Percentiles rank a stretch among this genome's conserved stretches.
These are phyloP conservation scores for Saturnispora ahearnii DNA, from an alignment of 805 yeast species.

Conservation along the genomic window DNA sequence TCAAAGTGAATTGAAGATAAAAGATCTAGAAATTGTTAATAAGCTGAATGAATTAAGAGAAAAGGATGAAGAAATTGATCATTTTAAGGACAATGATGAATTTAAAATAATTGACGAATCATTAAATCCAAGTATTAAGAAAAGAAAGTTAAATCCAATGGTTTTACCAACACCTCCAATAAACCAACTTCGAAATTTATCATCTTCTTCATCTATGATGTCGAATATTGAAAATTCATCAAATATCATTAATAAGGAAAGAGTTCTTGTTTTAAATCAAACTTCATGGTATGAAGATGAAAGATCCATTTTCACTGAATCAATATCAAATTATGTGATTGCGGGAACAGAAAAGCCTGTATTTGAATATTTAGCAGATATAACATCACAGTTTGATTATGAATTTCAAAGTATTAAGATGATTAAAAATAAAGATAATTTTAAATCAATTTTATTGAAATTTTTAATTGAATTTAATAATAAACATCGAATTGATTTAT, in stretches of 20 bases:
- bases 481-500: slow-evolving; percentile 38
- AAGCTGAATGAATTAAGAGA: slow-evolving; percentile 1
- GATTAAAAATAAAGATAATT: slow-evolving; percentile 20
- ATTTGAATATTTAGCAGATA: slow-evolving; percentile 27
- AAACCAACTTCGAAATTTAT: neutral
- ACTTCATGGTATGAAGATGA: slow-evolving; percentile 29
- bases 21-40: slow-evolving; percentile 18
- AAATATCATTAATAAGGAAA: neutral
- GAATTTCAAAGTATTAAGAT: slow-evolving; percentile 22
- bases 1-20: slow-evolving; percentile 15
- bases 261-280: slow-evolving; percentile 24
- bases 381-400: slow-evolving; percentile 25
- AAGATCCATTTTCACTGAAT: slow-evolving; percentile 33
- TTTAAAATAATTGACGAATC: slow-evolving; percentile 7
- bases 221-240: neutral
- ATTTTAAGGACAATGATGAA: slow-evolving; percentile 5
- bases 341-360: slow-evolving; percentile 29
- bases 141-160: neutral
- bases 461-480: slow-evolving; percentile 37
- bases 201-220: neutral
- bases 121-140: neutral
- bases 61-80: slow-evolving; percentile 1
- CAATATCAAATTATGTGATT: slow-evolving; percentile 27
- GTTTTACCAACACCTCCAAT: neutral
- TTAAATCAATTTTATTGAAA: slow-evolving; percentile 30